Conservation (phyloP, 2,329 filamentous ascomycete species). For the Fusarium pseudoanthophilum region DNA sequence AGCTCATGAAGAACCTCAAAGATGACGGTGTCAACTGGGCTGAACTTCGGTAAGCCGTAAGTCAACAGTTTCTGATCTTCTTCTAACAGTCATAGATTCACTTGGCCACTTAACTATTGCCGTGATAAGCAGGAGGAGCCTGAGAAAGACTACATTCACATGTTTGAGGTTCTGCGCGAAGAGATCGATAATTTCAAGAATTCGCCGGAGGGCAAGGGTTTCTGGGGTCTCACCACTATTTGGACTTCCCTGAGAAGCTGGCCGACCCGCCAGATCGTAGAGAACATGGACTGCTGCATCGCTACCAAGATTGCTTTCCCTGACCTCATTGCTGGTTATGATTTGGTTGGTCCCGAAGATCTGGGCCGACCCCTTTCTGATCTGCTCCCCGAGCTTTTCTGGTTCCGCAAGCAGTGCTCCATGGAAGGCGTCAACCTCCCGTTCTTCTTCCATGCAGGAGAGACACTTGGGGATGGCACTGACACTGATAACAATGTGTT, state of each 20-base stretch:
- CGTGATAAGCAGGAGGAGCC: conserved; percentile 70
- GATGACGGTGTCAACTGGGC: conserved; percentile 87
- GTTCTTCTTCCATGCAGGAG: conserved; percentile 96
- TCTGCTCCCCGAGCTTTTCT: conserved; percentile 86
- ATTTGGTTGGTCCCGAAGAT: conserved; percentile 91
- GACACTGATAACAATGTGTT: conserved; percentile 84
- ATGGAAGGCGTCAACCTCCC: conserved; percentile 83
- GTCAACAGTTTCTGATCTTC: neutral
- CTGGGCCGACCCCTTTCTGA: conserved; percentile 78
- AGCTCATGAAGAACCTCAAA: conserved; percentile 76
- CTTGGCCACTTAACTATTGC: conserved; percentile 78
- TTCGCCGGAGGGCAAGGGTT: conserved; percentile 75
- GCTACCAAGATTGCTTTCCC: conserved; percentile 82
- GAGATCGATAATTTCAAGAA: conserved; percentile 81
- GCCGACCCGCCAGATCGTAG: conserved; percentile 72
- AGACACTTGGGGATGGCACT: conserved; percentile 80
- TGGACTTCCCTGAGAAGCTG: conserved; percentile 80
- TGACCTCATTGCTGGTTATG: conserved; percentile 84
- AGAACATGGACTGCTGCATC: conserved; percentile 90
- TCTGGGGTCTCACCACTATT: conserved; percentile 88
- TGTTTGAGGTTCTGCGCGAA: conserved; percentile 79
- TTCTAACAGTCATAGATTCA: conserved; percentile 60
- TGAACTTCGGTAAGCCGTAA: conserved; percentile 69
- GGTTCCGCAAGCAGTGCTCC: conserved; percentile 88
- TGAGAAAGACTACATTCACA: conserved; percentile 73